Evolutionary conservation across 441 rosid genomes (phyloP), one percentile per base, ranked within the genome.

Genomic region (Adansonia grandidieri): DNA sequence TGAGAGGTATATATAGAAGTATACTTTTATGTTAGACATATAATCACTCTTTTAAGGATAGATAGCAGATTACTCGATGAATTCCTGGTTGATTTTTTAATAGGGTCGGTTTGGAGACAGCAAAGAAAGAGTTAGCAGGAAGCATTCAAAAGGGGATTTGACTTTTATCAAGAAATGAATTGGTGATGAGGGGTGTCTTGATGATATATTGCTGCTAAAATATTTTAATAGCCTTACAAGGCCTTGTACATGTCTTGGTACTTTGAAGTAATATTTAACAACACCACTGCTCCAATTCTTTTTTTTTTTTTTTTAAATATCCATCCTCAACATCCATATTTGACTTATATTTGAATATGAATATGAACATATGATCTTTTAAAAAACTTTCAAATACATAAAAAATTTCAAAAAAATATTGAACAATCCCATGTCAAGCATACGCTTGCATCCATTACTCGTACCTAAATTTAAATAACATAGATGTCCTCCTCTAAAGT

Each of bases 101-200:
- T 72, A 91, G 92, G 85, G 51, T 74, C 73, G 95, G 95, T 54
- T 67, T 88, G 87, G 92, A 85, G 84, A 91, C 88, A 87, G 93
- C 95, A 68, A 91, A 91, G 88, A 56, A 77, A 81, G 95, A 89
- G 76, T 54, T 91, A 62, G 91, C 89, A 0, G 91, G 83, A 82
- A 91, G 95, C 82, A 91, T 88, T 79, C 88, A 88, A 79, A 89
- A 91, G 85, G 96, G 93, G 15, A 72, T 24, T 86, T 0, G 83
- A 87, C 71, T n/a, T 90, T 88, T 77, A 82, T 87, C 84, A 90
- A 71, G 75, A 88, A 91, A 82, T 91, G 85, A 88, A 58, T 19
- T 17, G n/a, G 6, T 42, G 73, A 47, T 40, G 20, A 63, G 40
- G 3, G 42, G 9, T 9, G 24, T 73, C 13, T 61, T 54, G 14